A percentile compares a stretch with the other conserved stretches of the same genome.
Evolutionary conservation across 306 rosid species (phyloP).

Genomic region (Leucaena leucocephala): DNA sequence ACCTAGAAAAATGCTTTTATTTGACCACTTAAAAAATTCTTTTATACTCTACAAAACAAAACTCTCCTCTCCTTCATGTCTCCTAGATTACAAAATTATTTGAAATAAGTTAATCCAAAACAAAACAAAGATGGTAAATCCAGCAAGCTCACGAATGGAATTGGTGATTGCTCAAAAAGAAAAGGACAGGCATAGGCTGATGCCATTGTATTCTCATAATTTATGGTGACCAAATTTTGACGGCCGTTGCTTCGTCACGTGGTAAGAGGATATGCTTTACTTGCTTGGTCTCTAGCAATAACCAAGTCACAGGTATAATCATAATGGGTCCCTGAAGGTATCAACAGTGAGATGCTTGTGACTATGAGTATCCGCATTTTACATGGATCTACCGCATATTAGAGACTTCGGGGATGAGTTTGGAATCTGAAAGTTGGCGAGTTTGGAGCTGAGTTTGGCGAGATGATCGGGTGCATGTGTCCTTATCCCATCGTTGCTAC

Average conservation of each 20-base stretch:
- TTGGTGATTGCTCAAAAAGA: not conserved
- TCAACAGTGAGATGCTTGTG: not conserved
- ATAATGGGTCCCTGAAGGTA: conserved; percentile 40
- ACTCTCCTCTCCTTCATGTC: no score
- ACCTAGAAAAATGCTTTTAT: no score
- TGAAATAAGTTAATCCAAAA: no score
- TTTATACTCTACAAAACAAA: no score
- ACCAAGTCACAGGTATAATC: conserved; percentile 5
- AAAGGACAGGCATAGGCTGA: not conserved
- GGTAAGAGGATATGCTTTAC: conserved; percentile 46
- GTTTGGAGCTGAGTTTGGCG: conserved; percentile 3
- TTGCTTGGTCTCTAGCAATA: conserved; percentile 26
- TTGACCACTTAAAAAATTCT: no score
- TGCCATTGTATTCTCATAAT: not conserved
- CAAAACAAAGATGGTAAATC: not conserved
- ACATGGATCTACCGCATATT: not conserved
- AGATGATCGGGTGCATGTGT: conserved; percentile 46
- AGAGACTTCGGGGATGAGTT: not conserved
- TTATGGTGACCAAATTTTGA: conserved; percentile 31
- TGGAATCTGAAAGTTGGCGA: conserved; percentile 6
- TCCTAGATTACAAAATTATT: no score
- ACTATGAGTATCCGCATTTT: not conserved
- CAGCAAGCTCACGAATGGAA: not conserved
- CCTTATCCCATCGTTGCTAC: conserved; percentile 38
- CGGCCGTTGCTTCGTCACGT: conserved; percentile 37